Conservation (phyloP, 1,284 basidiomycete species). For the Ustilago cynodontis region DNA sequence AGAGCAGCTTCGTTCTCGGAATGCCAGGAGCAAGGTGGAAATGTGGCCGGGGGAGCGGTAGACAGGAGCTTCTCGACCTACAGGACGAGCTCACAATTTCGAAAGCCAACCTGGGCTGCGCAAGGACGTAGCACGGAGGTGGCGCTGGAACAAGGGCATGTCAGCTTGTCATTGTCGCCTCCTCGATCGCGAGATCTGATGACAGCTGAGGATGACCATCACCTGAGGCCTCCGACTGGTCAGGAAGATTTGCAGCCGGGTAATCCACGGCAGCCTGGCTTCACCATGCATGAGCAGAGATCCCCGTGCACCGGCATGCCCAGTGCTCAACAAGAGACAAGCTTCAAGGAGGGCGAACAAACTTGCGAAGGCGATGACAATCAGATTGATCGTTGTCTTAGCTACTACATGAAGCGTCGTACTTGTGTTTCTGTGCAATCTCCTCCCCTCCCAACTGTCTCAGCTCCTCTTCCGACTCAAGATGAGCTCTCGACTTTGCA, state of each 20-base stretch:
- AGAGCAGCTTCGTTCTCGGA: neutral
- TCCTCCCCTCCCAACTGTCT: neutral
- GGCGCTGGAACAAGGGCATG: neutral
- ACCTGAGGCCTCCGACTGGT: neutral
- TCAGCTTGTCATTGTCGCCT: neutral
- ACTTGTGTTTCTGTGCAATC: conserved; percentile 2
- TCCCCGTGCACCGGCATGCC: neutral
- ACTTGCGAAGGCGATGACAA: conserved; percentile 17
- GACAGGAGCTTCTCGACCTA: neutral
- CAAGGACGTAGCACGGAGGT: neutral
- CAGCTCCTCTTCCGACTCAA: neutral
- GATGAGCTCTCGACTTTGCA: neutral
- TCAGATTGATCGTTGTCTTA: conserved; percentile 45
- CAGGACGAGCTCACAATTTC: neutral
- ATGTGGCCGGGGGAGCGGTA: neutral
- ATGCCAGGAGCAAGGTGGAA: neutral
- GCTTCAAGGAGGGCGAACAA: conserved; percentile 8
- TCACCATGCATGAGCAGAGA: neutral
- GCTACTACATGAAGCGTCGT: conserved; percentile 43
- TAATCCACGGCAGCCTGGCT: neutral
- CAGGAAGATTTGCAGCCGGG: neutral
- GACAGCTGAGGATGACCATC: neutral
- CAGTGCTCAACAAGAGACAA: neutral
- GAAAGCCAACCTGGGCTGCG: neutral
- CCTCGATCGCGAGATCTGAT: neutral